Conservation (phyloP, 2,329 filamentous ascomycete species). For the Fusarium luffae region DNA sequence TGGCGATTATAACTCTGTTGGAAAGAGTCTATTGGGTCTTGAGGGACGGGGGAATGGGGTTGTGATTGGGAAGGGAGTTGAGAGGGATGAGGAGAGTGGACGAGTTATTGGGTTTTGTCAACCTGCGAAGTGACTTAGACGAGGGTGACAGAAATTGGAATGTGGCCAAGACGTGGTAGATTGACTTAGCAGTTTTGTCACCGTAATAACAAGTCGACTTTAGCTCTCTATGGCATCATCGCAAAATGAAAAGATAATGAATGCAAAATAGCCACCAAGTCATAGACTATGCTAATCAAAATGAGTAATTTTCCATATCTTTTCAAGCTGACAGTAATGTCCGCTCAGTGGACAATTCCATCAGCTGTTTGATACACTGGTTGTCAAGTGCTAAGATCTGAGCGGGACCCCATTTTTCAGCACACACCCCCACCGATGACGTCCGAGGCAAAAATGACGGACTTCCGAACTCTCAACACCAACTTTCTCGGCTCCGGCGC, state of each 20-base stretch:
- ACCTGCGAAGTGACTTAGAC: background rate
- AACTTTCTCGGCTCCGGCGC: slow-evolving; percentile 36
- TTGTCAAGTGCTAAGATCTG: background rate
- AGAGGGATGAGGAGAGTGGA: slow-evolving; percentile 53
- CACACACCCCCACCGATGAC: slow-evolving; percentile 46
- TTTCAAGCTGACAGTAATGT: background rate
- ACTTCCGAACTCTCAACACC: slow-evolving; percentile 43
- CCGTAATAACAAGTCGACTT: background rate
- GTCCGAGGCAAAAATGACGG: slow-evolving; percentile 47
- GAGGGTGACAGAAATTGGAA: background rate
- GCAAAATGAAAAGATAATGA: background rate
- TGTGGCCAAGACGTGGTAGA: rapidly evolving
- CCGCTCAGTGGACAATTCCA: background rate
- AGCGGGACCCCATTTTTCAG: background rate
- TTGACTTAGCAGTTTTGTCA: rapidly evolving
- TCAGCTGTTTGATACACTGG: background rate
- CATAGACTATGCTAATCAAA: background rate
- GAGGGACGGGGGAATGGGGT: slow-evolving; percentile 54
- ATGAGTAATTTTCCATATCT: background rate
- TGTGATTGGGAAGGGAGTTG: slow-evolving; percentile 57
- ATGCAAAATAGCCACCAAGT: background rate
- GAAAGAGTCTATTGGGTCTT: slow-evolving; percentile 53
- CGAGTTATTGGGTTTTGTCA: slow-evolving; percentile 49
- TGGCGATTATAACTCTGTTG: slow-evolving; percentile 60
- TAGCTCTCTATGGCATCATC: too few relatives aligned